phyloP scores from a whole-genome alignment of 306 rosid species.

The Betula pendula region DNA sequence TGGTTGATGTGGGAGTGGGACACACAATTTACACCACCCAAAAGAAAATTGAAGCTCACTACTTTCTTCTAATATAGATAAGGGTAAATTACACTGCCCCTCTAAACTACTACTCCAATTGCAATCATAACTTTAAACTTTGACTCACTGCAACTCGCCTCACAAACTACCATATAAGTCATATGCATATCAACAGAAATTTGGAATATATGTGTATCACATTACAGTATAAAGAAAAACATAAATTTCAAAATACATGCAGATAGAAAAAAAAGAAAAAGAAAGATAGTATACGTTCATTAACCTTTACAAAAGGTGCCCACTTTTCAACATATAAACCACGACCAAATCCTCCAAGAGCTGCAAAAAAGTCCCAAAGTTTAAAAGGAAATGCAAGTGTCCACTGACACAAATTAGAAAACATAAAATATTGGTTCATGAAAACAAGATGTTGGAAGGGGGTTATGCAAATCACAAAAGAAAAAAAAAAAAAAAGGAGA shows the following conservation, averaged over 20 bases:
- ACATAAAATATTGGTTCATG: neutral
- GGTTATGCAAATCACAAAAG: neutral
- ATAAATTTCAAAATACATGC: neutral
- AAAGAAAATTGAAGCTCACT: too few species aligned
- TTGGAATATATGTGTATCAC: neutral
- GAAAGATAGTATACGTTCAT: neutral
- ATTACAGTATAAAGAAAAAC: neutral
- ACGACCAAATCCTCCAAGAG: conserved; percentile 74
- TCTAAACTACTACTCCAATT: too few species aligned
- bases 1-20: too few species aligned
- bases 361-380: conserved; percentile 43
- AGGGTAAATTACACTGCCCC: too few species aligned
- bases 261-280: neutral
- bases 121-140: too few species aligned
- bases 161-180: neutral
- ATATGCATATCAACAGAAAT: neutral
- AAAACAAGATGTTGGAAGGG: neutral
- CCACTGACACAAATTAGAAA: conserved; percentile 6
- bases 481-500: neutral
- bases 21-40: too few species aligned
- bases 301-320: conserved; percentile 67
- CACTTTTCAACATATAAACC: conserved; percentile 93
- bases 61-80: too few species aligned
- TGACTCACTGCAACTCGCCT: too few species aligned
- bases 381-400: conserved; percentile 6